phyloP scores from a whole-genome alignment of 176 grass and related monocot genomes.

The Zizania latifolia region DNA sequence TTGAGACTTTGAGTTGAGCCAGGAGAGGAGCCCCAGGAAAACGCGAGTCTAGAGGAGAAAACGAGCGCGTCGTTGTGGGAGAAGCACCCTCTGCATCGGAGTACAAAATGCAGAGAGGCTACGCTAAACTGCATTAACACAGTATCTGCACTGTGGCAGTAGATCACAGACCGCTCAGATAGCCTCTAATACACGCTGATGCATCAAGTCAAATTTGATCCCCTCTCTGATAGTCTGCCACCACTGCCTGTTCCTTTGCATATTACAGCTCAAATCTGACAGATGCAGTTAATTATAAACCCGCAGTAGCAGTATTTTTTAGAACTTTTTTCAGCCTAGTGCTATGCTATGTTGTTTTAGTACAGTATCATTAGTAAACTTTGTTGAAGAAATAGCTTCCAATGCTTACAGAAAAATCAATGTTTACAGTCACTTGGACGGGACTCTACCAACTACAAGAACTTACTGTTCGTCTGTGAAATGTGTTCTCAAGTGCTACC shows the following conservation, averaged over 20 bases:
- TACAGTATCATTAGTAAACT: too few species aligned
- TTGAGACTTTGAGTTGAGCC: too few species aligned
- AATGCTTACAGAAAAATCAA: background rate
- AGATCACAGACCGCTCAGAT: too few species aligned
- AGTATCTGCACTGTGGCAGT: too few species aligned
- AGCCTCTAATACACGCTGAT: too few species aligned
- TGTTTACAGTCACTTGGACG: background rate
- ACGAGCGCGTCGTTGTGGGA: background rate
- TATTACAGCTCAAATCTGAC: background rate
- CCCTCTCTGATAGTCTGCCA: background rate
- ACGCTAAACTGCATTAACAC: too few species aligned
- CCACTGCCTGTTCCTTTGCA: background rate
- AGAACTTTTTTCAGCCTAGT: background rate
- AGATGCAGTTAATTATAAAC: background rate
- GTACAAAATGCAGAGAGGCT: background rate
- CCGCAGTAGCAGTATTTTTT: too few species aligned
- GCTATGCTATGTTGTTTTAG: background rate
- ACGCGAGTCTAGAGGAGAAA: constrained; percentile 21
- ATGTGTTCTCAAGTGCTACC: background rate
- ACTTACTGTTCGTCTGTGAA: background rate
- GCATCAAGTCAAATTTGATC: background rate
- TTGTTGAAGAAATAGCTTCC: too few species aligned
- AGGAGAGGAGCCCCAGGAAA: background rate
- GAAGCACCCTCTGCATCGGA: background rate
- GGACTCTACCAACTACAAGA: background rate